Evolutionary conservation across 768 basidiomycete genomes (phyloP).

Genomic region (Lentinula boryana): DNA sequence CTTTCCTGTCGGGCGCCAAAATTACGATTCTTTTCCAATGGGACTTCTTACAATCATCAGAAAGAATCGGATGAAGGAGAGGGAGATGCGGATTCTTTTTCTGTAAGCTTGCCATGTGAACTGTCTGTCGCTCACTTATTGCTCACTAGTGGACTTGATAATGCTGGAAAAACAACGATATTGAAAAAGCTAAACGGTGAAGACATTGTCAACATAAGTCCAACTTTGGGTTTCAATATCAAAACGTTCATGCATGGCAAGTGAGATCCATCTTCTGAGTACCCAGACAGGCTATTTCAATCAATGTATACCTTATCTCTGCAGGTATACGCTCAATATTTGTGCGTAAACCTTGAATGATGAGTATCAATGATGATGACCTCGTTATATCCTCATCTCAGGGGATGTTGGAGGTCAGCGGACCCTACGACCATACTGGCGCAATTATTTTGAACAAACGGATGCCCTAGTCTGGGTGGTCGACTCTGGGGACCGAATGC

Average conservation of each 20-base stretch:
- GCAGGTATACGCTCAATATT: conserved; percentile 73
- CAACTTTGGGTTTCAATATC: conserved; percentile 98
- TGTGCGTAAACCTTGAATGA: conserved; percentile 37
- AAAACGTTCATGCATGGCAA: conserved; percentile 90
- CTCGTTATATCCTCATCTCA: conserved; percentile 22
- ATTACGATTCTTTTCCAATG: conserved; percentile 29
- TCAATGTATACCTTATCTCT: neutral
- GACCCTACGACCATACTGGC: conserved; percentile 95
- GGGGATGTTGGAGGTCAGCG: conserved; percentile 99
- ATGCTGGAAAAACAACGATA: conserved; percentile 98
- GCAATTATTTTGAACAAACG: conserved; percentile 98
- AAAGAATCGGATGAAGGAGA: conserved; percentile 92
- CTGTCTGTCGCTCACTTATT: neutral
- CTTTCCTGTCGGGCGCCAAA: too few species aligned
- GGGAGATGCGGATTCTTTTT: conserved; percentile 94
- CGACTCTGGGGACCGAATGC: conserved; percentile 87
- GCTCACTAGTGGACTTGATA: conserved; percentile 79
- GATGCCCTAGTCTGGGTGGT: conserved; percentile 99
- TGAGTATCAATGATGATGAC: neutral
- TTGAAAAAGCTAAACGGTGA: conserved; percentile 92
- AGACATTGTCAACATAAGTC: conserved; percentile 82
- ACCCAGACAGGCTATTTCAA: neutral
- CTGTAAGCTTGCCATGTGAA: conserved; percentile 44
- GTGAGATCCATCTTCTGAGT: conserved; percentile 36
- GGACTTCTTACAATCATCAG: conserved; percentile 95